Evolutionary conservation across 1,139 yeast species (phyloP), one percentile per base, ranked within the genome.

Genomic region (Yamadazyma conglobata): DNA sequence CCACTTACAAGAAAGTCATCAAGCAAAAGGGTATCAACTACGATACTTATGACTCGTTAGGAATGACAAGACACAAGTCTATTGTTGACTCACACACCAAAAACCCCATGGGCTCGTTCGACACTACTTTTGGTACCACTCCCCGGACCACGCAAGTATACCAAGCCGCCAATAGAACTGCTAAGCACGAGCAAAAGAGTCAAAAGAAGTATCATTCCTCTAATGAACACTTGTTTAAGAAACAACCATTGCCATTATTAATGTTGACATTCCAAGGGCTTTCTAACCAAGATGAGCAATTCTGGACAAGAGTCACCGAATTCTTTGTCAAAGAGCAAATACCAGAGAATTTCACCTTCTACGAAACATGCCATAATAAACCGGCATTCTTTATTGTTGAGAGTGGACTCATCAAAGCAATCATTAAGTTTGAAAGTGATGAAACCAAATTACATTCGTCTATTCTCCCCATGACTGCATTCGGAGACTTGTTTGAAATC

Each of bases 391-490:
- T 83, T 50, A 54, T 85, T 12, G 80, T 91, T 12, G 96, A 89
- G 47, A 66, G 79, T 2, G 98, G 98, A 1, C 66, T 86, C 23
- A 65, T 91, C 25, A 72, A 82, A 24, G 77, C 86, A 3, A 73
- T 60, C 51, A 40, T 79, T 64, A 56, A 68, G 60, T 48, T 76
- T 68, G 68, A 70, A 40, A 54, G 69, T 44, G 67, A 71, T 43
- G 70, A 70, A 43, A 73, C 84, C 4, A 75, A 73, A 25, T 69
- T 89, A 21, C 74, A 73, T 35, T 91, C 91, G 39, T 80, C 87
- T 11, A 75, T 89, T 35, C 70, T 91, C 19, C 94, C 96, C n/a
- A 77, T 88, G 41, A 88, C 96, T 0, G 80, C 94, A 4, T 85
- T 88, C 56, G 98, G 98, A 3, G 88, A 82, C 51, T 57, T 81